Conservation (phyloP, 192 early-diverging fungal species). For the Phycomyces nitens region DNA sequence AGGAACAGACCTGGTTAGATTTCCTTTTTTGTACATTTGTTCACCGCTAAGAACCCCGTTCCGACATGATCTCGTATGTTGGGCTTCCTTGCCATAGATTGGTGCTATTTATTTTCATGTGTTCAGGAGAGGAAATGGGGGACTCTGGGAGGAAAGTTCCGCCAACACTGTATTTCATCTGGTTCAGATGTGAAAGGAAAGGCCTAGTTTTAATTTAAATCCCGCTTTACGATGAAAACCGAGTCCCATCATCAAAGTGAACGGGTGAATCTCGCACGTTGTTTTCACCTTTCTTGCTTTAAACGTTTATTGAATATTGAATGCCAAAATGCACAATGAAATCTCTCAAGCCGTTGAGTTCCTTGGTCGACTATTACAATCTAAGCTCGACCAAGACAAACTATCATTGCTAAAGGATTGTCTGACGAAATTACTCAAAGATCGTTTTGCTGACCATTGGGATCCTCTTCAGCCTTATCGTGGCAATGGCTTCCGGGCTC, state of each 20-base stretch:
- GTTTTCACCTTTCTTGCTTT: background rate
- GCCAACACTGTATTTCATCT: background rate
- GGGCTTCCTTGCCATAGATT: background rate
- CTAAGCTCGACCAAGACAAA: constrained; percentile 28
- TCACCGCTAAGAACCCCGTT: too few relatives aligned
- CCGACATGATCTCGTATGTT: too few relatives aligned
- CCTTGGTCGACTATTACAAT: constrained; percentile 29
- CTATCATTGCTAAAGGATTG: constrained; percentile 43
- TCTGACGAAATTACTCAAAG: constrained; percentile 49
- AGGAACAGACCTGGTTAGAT: background rate
- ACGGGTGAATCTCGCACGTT: background rate
- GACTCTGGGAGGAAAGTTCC: background rate
- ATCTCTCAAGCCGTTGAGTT: constrained; percentile 41
- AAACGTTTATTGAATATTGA: background rate
- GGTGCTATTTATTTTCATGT: background rate
- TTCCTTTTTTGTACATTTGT: too few relatives aligned
- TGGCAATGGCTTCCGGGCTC: constrained; percentile 76
- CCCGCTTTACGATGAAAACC: background rate
- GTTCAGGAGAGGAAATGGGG: background rate
- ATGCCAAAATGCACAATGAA: constrained; percentile 33
- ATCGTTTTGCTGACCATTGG: constrained; percentile 71
- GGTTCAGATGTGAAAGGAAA: background rate
- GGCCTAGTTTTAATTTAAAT: background rate
- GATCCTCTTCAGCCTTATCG: constrained; percentile 57
- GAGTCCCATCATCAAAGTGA: background rate